Percentiles rank a stretch among this genome's conserved stretches.
phyloP scores from a whole-genome alignment of 2,329 filamentous ascomycete genomes.

The Monosporascus sp. region DNA sequence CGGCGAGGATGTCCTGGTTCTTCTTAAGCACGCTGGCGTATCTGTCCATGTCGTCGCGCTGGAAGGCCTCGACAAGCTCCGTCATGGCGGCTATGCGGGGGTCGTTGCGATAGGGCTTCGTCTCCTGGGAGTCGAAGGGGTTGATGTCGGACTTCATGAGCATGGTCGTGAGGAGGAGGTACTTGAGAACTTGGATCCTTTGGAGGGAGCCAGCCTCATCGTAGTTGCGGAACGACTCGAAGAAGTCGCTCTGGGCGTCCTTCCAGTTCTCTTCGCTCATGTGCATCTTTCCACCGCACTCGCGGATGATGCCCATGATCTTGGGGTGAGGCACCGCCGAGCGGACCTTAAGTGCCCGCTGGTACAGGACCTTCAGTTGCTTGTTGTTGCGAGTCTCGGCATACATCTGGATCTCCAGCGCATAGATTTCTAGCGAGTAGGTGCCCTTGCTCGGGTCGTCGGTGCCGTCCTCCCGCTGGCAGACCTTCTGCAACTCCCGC shows the following conservation, averaged over 20 bases:
- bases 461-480: constrained; percentile 77
- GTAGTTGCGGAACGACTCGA: constrained; percentile 98
- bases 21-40: constrained; percentile 85
- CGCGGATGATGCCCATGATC: constrained; percentile 98
- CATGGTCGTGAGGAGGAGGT: constrained; percentile 94
- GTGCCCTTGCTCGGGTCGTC: constrained; percentile 95
- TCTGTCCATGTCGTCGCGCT: constrained; percentile 85
- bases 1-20: constrained; percentile 83
- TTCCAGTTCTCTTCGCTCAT: constrained; percentile 99
- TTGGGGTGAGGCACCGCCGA: constrained; percentile 98
- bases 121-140: constrained; percentile 97
- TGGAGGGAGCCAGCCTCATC: constrained; percentile 96
- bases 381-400: constrained; percentile 97
- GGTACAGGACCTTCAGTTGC: constrained; percentile 86
- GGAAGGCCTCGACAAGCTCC: constrained; percentile 91
- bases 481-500: constrained; percentile 81
- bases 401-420: constrained; percentile 98
- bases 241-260: constrained; percentile 94
- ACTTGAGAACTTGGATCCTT: constrained; percentile 95
- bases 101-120: constrained; percentile 95
- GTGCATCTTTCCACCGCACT: constrained; percentile 99
- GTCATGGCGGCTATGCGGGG: constrained; percentile 96
- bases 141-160: constrained; percentile 98
- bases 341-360: constrained; percentile 82
- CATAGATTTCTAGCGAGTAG: constrained; percentile 92